Conservation (phyloP, 352 stramenopile species). For the Globisporangium yorkense region DNA sequence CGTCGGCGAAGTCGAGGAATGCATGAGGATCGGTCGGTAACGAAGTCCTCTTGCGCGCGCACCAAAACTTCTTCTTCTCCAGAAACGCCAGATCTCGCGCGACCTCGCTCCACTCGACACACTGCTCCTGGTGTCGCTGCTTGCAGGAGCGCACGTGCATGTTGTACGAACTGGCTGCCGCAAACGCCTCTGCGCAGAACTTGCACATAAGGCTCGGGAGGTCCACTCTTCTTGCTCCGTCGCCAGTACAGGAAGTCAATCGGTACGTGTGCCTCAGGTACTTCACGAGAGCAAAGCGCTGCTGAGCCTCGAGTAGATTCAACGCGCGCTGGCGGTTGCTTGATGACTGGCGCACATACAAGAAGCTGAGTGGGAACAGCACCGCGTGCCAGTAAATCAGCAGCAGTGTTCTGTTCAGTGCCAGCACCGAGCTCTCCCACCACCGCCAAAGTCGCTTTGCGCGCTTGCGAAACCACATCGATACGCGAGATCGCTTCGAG, state of each 20-base stretch:
- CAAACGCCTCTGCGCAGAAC: conserved; percentile 9
- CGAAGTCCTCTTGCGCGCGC: background rate
- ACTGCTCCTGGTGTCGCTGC: background rate
- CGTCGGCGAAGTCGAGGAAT: background rate
- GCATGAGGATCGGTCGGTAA: background rate
- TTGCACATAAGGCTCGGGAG: conserved; percentile 5
- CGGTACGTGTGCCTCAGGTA: conserved; percentile 4
- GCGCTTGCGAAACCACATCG: background rate
- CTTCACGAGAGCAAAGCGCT: conserved; percentile 9
- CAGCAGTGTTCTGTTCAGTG: background rate
- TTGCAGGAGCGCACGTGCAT: conserved; percentile 2
- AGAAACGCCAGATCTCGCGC: conserved; percentile 6
- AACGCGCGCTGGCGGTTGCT: conserved; percentile 1
- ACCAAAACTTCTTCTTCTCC: background rate
- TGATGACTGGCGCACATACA: background rate
- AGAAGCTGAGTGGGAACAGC: conserved; percentile 4
- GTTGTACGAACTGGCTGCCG: conserved; percentile 3
- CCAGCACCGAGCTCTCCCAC: background rate
- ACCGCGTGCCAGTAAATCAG: conserved; percentile 6
- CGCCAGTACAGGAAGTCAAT: background rate
- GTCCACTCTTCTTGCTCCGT: background rate
- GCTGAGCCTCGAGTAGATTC: background rate
- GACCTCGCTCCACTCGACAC: conserved; percentile 9
- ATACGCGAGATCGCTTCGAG: background rate
- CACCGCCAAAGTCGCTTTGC: background rate